phyloP scores from a whole-genome alignment of 257 asterid genomes.

The Solanum chiquidenum region DNA sequence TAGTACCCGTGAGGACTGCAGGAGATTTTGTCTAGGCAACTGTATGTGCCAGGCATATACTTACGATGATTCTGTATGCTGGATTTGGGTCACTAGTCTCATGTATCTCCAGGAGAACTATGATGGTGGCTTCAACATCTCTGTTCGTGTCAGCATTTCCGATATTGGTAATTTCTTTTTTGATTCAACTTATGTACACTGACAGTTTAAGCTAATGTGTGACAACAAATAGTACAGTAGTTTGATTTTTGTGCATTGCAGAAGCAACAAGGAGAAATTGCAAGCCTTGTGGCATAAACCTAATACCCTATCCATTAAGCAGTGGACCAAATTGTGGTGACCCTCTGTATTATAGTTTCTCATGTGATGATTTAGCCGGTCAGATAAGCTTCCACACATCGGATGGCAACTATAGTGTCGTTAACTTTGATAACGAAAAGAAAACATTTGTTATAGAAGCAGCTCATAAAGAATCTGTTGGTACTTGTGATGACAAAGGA shows the following conservation, averaged over 20 bases:
- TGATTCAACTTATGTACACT: neutral
- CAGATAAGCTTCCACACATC: slow-evolving; percentile 1
- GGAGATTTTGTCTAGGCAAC: slow-evolving; percentile 3
- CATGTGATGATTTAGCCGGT: neutral
- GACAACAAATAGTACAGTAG: neutral
- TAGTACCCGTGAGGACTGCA: slow-evolving; percentile 1
- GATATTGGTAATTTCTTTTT: slow-evolving; percentile 8
- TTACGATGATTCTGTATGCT: neutral
- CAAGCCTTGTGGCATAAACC: slow-evolving; percentile 1
- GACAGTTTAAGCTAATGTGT: neutral
- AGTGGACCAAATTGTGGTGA: slow-evolving; percentile 13
- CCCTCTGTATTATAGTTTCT: slow-evolving; percentile 9
- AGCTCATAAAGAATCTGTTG: neutral
- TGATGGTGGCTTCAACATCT: neutral
- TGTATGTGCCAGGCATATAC: slow-evolving; percentile 23
- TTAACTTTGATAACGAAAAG: neutral
- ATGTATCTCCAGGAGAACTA: slow-evolving; percentile 8
- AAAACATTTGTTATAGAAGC: neutral
- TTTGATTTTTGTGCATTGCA: neutral
- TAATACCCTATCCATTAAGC: slow-evolving; percentile 17
- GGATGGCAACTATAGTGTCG: neutral
- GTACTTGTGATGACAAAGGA: neutral
- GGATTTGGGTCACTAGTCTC: slow-evolving; percentile 10
- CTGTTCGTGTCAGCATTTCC: slow-evolving; percentile 5
- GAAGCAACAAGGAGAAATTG: slow-evolving; percentile 3